Evolutionary conservation across 1,284 basidiomycete genomes (phyloP), one percentile per base, ranked within the genome.

Genomic region (Cronartium quercuum): DNA sequence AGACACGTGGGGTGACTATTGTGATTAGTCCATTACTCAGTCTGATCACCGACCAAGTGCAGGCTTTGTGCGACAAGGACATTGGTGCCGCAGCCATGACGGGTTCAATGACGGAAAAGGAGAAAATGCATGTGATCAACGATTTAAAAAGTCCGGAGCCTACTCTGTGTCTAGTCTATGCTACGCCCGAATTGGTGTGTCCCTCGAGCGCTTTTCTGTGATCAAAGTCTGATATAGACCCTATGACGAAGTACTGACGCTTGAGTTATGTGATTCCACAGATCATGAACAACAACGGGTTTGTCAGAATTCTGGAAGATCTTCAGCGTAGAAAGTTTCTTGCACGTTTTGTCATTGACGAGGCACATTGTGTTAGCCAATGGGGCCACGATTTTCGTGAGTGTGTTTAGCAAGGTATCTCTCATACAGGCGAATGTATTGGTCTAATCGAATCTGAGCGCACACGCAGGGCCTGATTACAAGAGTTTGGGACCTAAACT

Each of bases 291-390:
- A 91, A 87, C 66, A 82, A 83, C 0, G 79, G 81, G n/a, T 86
- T 91, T 76, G 85, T 84, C 78, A 82, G 81, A 7, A 85, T 90
- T 24, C 82, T 97, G 24, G 78, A 82, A 15, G 82, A 83, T 41
- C 84, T 98, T 3, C 85, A 91, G 78, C 78, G 82, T 0, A 81
- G 83, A 13, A 83, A 85, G 2, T 83, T 86, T 75, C 82, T 98
- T 38, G 93, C 92, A 5, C 86, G 95, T 35, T 96, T 98, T 80
- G 93, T 97, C 0, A 86, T 98, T 69, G 96, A 98, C 80, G 95
- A 98, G 80, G 95, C 94, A 0, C 96, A 98, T 81, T 94, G 93
- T 81, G 91, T 98, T 44, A 84, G 84, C 76, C 83, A 88, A 18
- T 93, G 90, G 91, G 91, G 92, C 5, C 87, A 91, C 78, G 88